These are phyloP conservation scores for Phaeophleospora eucalypticola DNA, from an alignment of 2,329 filamentous ascomycete genomes.

Conservation along the genomic window DNA sequence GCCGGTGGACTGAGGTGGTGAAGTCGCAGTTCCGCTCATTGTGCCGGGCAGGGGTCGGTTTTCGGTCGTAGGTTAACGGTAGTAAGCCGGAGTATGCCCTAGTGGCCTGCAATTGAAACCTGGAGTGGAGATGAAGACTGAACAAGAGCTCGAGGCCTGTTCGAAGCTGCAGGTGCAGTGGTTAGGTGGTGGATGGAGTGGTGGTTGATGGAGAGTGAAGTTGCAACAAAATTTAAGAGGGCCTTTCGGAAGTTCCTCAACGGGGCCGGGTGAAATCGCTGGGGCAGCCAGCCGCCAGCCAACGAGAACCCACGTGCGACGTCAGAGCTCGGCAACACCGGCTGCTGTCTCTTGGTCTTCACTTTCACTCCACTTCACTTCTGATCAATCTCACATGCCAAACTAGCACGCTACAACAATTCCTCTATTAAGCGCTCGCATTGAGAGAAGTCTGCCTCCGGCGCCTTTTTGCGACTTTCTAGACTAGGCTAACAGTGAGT, in stretches of 20 bases:
- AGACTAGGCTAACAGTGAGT: no score
- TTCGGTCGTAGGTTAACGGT: background rate
- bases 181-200: background rate
- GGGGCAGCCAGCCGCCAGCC: no score
- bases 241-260: no score
- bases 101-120: background rate
- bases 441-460: no score
- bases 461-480: no score
- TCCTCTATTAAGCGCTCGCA: no score
- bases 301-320: no score
- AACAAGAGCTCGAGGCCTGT: background rate
- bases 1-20: conserved; percentile 47
- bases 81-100: background rate
- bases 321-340: background rate
- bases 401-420: no score
- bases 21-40: conserved; percentile 34
- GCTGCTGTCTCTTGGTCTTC: background rate
- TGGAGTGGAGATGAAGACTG: conserved; percentile 6
- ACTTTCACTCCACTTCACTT: background rate
- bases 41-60: conserved; percentile 15
- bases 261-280: no score
- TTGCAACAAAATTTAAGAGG: background rate
- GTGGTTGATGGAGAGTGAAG: background rate
- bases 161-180: background rate
- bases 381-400: no score